These are phyloP conservation scores for Candida maesae DNA, from an alignment of 805 yeast genomes.

Conservation along the genomic window DNA sequence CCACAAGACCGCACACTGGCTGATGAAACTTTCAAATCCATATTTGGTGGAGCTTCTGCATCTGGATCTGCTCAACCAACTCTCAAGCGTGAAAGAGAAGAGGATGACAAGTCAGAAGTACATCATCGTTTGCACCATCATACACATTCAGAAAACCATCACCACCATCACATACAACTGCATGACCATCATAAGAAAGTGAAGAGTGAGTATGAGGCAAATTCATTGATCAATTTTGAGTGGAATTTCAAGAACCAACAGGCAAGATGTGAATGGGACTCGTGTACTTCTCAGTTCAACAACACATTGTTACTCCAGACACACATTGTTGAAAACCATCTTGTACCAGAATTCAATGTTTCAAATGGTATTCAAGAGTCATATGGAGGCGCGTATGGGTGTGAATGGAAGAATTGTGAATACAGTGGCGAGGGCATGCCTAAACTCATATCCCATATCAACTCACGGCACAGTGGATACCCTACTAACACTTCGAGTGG, in stretches of 20 bases:
- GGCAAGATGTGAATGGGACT: constrained; percentile 65
- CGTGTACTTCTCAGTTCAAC: constrained; percentile 45
- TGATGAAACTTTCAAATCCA: neutral
- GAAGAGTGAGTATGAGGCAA: constrained; percentile 3
- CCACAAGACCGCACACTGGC: neutral
- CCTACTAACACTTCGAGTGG: neutral
- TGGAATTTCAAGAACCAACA: constrained; percentile 35
- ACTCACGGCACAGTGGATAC: constrained; percentile 38
- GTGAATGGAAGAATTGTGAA: constrained; percentile 78
- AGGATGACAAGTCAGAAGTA: constrained; percentile 12
- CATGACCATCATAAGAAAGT: constrained; percentile 33
- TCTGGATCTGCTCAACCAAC: neutral
- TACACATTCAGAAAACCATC: constrained; percentile 30
- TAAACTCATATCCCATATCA: constrained; percentile 56
- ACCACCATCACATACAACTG: constrained; percentile 35
- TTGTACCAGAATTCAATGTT: constrained; percentile 27
- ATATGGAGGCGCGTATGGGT: constrained; percentile 27
- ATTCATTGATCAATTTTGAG: constrained; percentile 21
- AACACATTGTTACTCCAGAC: constrained; percentile 40
- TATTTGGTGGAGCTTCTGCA: neutral
- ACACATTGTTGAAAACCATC: constrained; percentile 51
- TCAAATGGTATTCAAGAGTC: neutral
- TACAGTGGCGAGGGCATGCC: constrained; percentile 51
- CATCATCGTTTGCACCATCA: constrained; percentile 24
- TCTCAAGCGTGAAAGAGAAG: constrained; percentile 13